Evolutionary conservation across 495 filamentous ascomycete species (phyloP), one percentile per base, ranked within the genome.

Genomic region (Stereocaulon alpinum): DNA sequence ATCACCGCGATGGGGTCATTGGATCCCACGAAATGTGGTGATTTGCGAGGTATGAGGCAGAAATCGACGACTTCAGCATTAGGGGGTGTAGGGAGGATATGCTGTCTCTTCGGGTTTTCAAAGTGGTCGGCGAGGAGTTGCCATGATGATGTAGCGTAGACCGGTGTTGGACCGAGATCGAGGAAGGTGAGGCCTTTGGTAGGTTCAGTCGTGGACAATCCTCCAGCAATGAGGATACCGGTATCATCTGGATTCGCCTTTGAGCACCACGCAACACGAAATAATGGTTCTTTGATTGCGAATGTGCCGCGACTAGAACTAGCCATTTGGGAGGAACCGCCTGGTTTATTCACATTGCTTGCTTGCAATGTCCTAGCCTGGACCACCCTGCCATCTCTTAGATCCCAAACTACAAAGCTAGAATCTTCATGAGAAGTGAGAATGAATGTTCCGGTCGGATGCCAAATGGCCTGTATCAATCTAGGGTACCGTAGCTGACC

Each of bases 241-340:
- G 92, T 96, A 67, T 97, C 91, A 66, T 98, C 93, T 2, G 89
- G 86, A 58, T 96, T 91, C 60, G 83, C 79, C 66, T 93, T 94
- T 22, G 86, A 87, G 72, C 93, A 97, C 94, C 94, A 98, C 11
- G 83, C 77, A 41, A 96, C 78, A 57, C 82, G 81, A 51, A 82
- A 80, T 51, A 93, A 82, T 10, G 92, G 90, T 40, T 85, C 78
- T 67, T 84, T 85, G 50, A 83, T 63, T 58, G 82, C 71, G 64
- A 81, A 68, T 54, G 69, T 71, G 24, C 74, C 76, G 27, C 72
- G 62, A 18, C 69, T 66, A 20, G 72, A 68, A 11, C 70, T 67
- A 40, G 72, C 67, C 27, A 72, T 70, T 11, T 71, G 72, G 7
- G 76, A 74, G 40, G 76, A 72, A 32, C 69, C 65, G 24, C 78